phyloP scores from a whole-genome alignment of 179 eudicot genomes.

The Drosera spatulata region DNA sequence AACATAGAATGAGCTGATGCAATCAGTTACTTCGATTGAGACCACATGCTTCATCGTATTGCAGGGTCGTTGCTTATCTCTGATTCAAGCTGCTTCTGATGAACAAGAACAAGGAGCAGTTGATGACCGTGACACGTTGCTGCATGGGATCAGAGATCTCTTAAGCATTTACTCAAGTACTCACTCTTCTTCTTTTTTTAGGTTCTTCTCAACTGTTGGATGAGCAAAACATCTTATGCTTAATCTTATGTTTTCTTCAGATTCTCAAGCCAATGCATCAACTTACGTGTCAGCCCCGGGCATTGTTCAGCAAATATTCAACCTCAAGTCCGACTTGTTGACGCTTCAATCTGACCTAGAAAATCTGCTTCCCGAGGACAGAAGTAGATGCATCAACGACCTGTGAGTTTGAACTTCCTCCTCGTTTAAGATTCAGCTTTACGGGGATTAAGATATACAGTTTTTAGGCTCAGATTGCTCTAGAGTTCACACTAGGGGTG shows the following conservation, averaged over 20 bases:
- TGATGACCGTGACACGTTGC: slow-evolving; percentile 87
- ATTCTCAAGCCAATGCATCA: slow-evolving; percentile 73
- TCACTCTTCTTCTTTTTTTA: neutral
- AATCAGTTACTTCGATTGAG: no score
- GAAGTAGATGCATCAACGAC: slow-evolving; percentile 91
- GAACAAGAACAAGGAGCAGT: slow-evolving; percentile 98
- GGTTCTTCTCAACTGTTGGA: no score
- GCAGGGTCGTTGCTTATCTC: slow-evolving; percentile 68
- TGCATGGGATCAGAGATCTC: slow-evolving; percentile 97
- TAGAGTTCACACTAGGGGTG: no score
- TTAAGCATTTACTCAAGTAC: slow-evolving; percentile 95
- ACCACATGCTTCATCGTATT: neutral
- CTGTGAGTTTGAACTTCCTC: slow-evolving; percentile 48
- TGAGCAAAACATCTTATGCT: neutral
- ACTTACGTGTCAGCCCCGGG: slow-evolving; percentile 94
- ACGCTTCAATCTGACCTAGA: slow-evolving; percentile 85
- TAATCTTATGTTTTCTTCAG: slow-evolving; percentile 22
- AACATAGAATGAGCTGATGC: no score
- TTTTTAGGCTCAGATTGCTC: no score
- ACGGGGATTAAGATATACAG: no score
- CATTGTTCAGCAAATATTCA: slow-evolving; percentile 82
- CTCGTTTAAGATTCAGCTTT: neutral
- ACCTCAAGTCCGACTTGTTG: slow-evolving; percentile 79
- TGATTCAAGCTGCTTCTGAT: slow-evolving; percentile 83
- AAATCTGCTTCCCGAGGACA: slow-evolving; percentile 78